A percentile compares a stretch with the other conserved stretches of the same genome.
These are phyloP conservation scores for Biscogniauxia sp. DNA, from an alignment of 2,329 filamentous ascomycete genomes.

Conservation along the genomic window DNA sequence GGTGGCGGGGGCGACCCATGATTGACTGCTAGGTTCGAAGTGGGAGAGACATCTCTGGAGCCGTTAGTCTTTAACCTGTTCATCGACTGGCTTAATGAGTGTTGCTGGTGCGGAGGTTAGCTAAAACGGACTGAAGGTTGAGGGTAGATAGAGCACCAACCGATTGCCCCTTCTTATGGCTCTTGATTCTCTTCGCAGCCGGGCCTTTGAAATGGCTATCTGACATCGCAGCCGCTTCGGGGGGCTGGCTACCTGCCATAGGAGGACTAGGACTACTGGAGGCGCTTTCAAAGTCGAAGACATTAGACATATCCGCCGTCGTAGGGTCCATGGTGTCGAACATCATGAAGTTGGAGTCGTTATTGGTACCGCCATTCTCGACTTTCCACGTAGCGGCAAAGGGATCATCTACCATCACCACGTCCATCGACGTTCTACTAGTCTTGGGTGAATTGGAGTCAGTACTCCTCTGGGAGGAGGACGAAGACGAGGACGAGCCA, in stretches of 20 bases:
- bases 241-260: constrained; percentile 16
- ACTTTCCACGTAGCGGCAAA: constrained; percentile 15
- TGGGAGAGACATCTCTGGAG: constrained; percentile 55
- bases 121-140: constrained; percentile 2
- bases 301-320: constrained; percentile 30
- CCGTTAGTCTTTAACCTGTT: constrained; percentile 45
- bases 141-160: constrained; percentile 20
- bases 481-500: constrained; percentile 32
- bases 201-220: constrained; percentile 19
- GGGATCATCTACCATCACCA: constrained; percentile 25
- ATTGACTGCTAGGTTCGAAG: constrained; percentile 50
- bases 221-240: constrained; percentile 11
- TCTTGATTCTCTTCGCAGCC: constrained; percentile 28
- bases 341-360: constrained; percentile 20
- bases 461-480: constrained; percentile 26
- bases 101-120: constrained; percentile 44
- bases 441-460: constrained; percentile 29
- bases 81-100: constrained; percentile 50
- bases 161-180: constrained; percentile 26
- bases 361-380: constrained; percentile 13
- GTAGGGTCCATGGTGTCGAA: constrained; percentile 23
- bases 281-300: constrained; percentile 58
- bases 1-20: constrained; percentile 53
- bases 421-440: constrained; percentile 28
- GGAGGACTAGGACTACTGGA: constrained; percentile 53